Conservation (phyloP, 2,329 filamentous ascomycete genomes). For the Calonectria hongkongensis region DNA sequence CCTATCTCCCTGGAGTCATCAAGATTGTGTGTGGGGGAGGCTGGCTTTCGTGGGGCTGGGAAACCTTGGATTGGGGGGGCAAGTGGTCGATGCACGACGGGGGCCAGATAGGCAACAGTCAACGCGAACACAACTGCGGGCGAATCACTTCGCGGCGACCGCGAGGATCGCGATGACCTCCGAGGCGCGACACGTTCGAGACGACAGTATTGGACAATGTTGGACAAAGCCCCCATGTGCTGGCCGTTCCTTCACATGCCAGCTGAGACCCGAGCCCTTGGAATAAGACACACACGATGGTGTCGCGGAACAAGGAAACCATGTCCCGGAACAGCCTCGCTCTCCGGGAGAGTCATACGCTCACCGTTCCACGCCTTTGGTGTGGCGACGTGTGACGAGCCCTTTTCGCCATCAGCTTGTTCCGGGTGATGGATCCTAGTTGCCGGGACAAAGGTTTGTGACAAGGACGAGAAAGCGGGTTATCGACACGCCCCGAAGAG, state of each 20-base stretch:
- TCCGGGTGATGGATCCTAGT: constrained; percentile 1
- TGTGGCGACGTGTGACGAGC: constrained; percentile 30
- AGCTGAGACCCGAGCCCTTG: constrained; percentile 36
- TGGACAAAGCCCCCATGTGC: constrained; percentile 26
- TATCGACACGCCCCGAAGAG: constrained; percentile 45
- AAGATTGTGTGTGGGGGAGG: constrained; percentile 10
- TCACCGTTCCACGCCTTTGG: constrained; percentile 40
- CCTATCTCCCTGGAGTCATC: background rate
- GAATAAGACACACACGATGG: constrained; percentile 1
- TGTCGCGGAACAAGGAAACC: constrained; percentile 23
- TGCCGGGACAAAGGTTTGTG: constrained; percentile 8
- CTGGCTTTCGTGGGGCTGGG: constrained; percentile 27
- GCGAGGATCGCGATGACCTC: constrained; percentile 5
- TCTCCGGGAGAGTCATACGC: constrained; percentile 37
- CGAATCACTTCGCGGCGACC: constrained; percentile 22
- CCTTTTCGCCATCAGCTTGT: constrained; percentile 41
- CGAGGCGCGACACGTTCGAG: background rate
- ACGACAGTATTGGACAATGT: constrained; percentile 36
- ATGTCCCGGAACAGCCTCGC: constrained; percentile 38
- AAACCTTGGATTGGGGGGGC: background rate
- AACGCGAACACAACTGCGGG: constrained; percentile 21
- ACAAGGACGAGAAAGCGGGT: constrained; percentile 16
- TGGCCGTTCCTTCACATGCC: constrained; percentile 35
- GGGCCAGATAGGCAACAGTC: constrained; percentile 49
- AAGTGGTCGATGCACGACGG: constrained; percentile 25